phyloP scores from a whole-genome alignment of 2,329 filamentous ascomycete species.

The Parafenestella ontariensis region DNA sequence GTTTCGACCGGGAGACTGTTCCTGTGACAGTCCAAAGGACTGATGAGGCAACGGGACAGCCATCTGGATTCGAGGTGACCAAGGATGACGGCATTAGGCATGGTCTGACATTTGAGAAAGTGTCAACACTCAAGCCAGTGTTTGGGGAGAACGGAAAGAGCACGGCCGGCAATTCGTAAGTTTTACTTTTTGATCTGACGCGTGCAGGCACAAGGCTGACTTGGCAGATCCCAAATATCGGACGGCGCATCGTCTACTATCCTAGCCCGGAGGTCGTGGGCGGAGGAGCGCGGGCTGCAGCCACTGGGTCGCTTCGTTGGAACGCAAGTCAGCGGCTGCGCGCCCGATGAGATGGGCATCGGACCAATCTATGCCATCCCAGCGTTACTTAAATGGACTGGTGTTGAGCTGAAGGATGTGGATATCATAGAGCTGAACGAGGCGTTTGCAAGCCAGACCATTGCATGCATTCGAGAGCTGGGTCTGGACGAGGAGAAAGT shows the following conservation, averaged over 20 bases:
- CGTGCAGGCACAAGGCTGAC: conserved; percentile 7
- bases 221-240: conserved; percentile 80
- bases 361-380: conserved; percentile 74
- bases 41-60: conserved; percentile 70
- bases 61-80: conserved; percentile 76
- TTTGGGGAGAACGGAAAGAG: conserved; percentile 89
- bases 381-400: conserved; percentile 82
- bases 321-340: conserved; percentile 86
- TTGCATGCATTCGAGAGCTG: conserved; percentile 78
- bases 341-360: conserved; percentile 96
- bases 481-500: conserved; percentile 76
- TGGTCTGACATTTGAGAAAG: conserved; percentile 81
- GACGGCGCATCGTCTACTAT: conserved; percentile 90
- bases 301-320: conserved; percentile 94
- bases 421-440: conserved; percentile 95
- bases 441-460: conserved; percentile 95
- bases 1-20: conserved; percentile 91
- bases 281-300: conserved; percentile 82
- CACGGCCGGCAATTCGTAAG: conserved; percentile 79
- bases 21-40: conserved; percentile 82
- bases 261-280: conserved; percentile 91
- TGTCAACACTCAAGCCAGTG: conserved; percentile 84
- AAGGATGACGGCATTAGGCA: conserved; percentile 90
- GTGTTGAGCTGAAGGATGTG: conserved; percentile 78
- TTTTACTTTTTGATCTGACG: neutral